Conservation (phyloP, 129 eudicot genomes). For the Pseudognaphalium luteoalbum region DNA sequence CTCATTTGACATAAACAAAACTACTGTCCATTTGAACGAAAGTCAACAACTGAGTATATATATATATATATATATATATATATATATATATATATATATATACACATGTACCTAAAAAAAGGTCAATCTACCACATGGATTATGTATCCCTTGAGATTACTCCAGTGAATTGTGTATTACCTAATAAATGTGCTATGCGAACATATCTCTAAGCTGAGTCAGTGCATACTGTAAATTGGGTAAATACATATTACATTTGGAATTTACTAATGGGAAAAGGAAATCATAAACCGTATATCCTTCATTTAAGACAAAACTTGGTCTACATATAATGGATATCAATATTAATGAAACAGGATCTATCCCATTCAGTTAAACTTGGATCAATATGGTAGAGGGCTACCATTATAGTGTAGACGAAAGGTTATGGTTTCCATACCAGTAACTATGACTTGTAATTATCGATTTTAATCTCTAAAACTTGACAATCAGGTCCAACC, state of each 20-base stretch:
- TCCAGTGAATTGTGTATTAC: not conserved
- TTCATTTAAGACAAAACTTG: conserved; percentile 5
- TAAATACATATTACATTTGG: not conserved
- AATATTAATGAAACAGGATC: conserved; percentile 2
- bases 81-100: too few species aligned
- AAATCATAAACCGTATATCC: conserved; percentile 16
- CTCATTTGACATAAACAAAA: not conserved
- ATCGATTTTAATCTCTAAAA: not conserved
- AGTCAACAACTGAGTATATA: not conserved
- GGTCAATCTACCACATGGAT: not conserved
- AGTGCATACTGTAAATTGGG: not conserved
- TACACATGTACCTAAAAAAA: not conserved
- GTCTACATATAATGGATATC: not conserved
- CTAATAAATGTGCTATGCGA: not conserved
- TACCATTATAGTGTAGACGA: conserved; percentile 14
- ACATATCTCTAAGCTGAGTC: not conserved
- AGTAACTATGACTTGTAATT: not conserved
- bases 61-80: too few species aligned
- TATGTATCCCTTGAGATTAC: not conserved
- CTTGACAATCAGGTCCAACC: conserved; percentile 8
- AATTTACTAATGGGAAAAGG: conserved; percentile 2
- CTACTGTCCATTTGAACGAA: not conserved
- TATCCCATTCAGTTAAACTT: conserved; percentile 11
- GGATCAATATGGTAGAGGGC: conserved; percentile 3
- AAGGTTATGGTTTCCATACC: conserved; percentile 8